Base-by-base conservation (phyloP, 495 filamentous ascomycete genomes). In the Penicillium bovifimosum region DNA sequence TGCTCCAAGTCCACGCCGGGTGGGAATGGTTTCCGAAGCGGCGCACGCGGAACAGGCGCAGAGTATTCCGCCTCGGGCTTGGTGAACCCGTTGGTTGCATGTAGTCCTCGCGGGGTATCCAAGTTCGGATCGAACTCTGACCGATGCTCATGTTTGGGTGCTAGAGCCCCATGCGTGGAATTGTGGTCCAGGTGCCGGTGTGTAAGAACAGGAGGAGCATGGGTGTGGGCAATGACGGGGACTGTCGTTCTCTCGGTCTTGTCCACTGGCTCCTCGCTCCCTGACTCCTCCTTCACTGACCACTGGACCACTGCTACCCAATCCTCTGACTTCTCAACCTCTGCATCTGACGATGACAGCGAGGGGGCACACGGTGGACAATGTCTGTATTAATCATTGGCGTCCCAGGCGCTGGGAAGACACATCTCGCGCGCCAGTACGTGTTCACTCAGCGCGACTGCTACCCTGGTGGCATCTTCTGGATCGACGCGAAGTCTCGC, bases 321-420 rank as follows among this genome's bases (percentile, higher is more conserved):
- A n/a, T n/a, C n/a, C n/a, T n/a, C n/a, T n/a, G n/a, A n/a, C n/a
- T n/a, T n/a, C n/a, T n/a, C n/a, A n/a, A n/a, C n/a, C n/a, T n/a
- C n/a, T n/a, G n/a, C n/a, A n/a, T n/a, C n/a, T n/a, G n/a, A n/a
- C n/a, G n/a, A n/a, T n/a, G n/a, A n/a, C n/a, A n/a, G n/a, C n/a
- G n/a, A n/a, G n/a, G n/a, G n/a, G n/a, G n/a, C n/a, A n/a, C n/a
- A n/a, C n/a, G n/a, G n/a, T n/a, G n/a, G n/a, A 83, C 84, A 2
- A 82, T 80, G 41, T 84, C 81, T 11, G 86, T 90, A 6, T 69
- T 90, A 7, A 79, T 93, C 32, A 80, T 82, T 54, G 84, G 84
- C 40, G 79, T 87, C 28, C 82, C 88, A n/a, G 88, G 88, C 11
- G 81, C 81, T 1, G 88, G 88, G 17, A 93, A 93, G 67, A 86